Evolutionary conservation across 2,329 filamentous ascomycete species (phyloP), one percentile per base, ranked within the genome.

Genomic region (Apiospora marii): DNA sequence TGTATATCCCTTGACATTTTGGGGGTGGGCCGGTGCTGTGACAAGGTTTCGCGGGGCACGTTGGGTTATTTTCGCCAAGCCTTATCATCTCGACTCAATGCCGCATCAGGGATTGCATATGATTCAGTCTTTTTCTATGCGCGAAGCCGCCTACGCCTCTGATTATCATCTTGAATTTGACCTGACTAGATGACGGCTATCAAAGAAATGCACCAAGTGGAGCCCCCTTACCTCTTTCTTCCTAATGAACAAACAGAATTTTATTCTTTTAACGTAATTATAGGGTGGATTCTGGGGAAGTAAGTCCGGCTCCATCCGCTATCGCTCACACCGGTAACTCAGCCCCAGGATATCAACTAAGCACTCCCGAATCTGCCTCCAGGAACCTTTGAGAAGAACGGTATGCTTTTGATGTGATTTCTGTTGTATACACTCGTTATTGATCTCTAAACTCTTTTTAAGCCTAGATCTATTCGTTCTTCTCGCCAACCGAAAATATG

Each of bases 401-500:
- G 12, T 61, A 10, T 58, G 6, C 27, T 58, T 30, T 30, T 58
- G 51, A 58, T 58, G 51, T 30, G 27, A 19, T 58, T 58, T 58
- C 16, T 58, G 51, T 16, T 30, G 30, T 22, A 61, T 37, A 61
- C 30, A 37, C 30, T 61, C 53, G 10, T 61, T 61, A 34, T 61
- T 61, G n/a, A 37, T 61, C 10, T 12, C 37, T 41, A 41, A 41
- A 37, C 3, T 16, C 13, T 44, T 16, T 4, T 44, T 10, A 34
- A 12, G 16, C 10, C 10, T 61, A 61, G 53, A 61, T 61, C 19
- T 61, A 22, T 37, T 61, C 22, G 30, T 13, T 22, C 8, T 41
- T 41, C 37, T 41, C 7, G 10, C 10, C 34, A 14, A 24, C 58
- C 53, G 30, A 30, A 27, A 72, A 70, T 49, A 81, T 80, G 79